These are phyloP conservation scores for Galium porrigens DNA, from an alignment of 305 asterid genomes.

Conservation along the genomic window DNA sequence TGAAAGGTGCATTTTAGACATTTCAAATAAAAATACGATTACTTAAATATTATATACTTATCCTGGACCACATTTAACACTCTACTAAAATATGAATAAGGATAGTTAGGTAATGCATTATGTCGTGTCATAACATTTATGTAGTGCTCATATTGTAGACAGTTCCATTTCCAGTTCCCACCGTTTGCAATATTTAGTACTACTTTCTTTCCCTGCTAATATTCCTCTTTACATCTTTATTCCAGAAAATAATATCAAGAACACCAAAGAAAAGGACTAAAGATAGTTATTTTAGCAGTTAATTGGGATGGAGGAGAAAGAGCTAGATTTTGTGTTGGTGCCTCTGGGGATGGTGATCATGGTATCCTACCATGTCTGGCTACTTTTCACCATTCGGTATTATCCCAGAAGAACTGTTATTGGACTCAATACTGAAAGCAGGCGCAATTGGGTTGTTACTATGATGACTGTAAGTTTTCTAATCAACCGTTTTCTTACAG, in stretches of 20 bases:
- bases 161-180: background rate
- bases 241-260: background rate
- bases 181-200: background rate
- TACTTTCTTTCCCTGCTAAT: background rate
- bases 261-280: background rate
- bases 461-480: conserved; percentile 48
- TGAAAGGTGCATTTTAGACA: too few relatives aligned
- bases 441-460: conserved; percentile 56
- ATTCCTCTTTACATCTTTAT: background rate
- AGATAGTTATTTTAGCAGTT: background rate
- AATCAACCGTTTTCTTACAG: background rate
- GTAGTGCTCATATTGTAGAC: background rate
- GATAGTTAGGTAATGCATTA: too few relatives aligned
- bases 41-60: too few relatives aligned
- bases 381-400: conserved; percentile 32
- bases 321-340: conserved; percentile 45
- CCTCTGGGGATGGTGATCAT: conserved; percentile 55
- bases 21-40: too few relatives aligned
- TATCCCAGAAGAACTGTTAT: conserved; percentile 52
- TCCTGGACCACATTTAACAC: too few relatives aligned
- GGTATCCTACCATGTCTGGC: conserved; percentile 54
- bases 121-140: too few relatives aligned
- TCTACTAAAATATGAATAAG: too few relatives aligned
- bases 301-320: conserved; percentile 32
- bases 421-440: conserved; percentile 59